Base-by-base conservation (phyloP, 148 eudicot genomes). In the Amaranthus cruentus region DNA sequence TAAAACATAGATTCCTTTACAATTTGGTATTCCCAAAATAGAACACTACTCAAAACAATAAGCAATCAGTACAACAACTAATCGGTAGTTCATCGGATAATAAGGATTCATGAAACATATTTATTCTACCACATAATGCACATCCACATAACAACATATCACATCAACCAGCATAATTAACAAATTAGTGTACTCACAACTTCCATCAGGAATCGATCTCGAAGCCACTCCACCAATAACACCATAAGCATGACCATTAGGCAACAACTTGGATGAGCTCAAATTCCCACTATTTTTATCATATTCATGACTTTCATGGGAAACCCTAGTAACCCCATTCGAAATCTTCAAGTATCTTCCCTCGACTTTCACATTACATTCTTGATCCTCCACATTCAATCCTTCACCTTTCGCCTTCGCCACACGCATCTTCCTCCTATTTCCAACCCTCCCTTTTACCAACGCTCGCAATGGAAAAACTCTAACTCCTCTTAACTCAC, bases 401-500 rank as follows among this genome's bases (percentile, higher is more conserved):
- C 60, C 71, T 61, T 69, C 79, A 68, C 21, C 79, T 76, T 76
- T 83, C 28, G 75, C 76, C 62, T 73, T 76, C 57, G 43, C 50
- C 62, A 42, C 53, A 21, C 79, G 56, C 9, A 51, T 18, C 47
- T 58, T 75, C 80, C 71, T 84, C 72, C 66, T 61, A 73, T 71
- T 82, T 77, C 71, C 86, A 48, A 67, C 76, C 69, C 75, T 70
- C 69, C 93, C 98, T 79, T 89, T 91, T 52, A 89, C 88, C 79
- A 94, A 78, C 28, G 77, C 81, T 74, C 87, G 69, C 77, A 94
- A 66, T 2, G 84, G 85, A 62, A 88, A 94, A 84, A 89, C 82
- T 87, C 98, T 77, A 72, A 94, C 97, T 54, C 98, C 97, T 75
- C 82, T 78, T 67, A 87, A 76, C 75, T 91, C 97, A 60, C 96